Evolutionary conservation across 1,284 basidiomycete species (phyloP).

Genomic region (Xerocomus alliaceus): DNA sequence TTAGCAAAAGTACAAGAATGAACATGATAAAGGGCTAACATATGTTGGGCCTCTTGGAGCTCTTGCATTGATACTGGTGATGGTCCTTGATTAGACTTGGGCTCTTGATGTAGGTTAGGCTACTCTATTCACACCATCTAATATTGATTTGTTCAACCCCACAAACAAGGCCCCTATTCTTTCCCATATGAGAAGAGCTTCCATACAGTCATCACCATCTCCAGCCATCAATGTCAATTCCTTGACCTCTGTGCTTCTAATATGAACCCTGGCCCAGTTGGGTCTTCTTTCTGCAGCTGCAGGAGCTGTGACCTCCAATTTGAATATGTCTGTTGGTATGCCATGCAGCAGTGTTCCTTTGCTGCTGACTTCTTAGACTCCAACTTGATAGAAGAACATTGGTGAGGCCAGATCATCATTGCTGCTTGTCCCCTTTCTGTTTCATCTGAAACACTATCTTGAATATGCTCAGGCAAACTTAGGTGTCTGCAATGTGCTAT

Average conservation of each 20-base stretch:
- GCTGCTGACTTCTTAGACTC: neutral
- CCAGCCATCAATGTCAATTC: constrained; percentile 7
- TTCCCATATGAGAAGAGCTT: neutral
- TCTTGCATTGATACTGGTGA: neutral
- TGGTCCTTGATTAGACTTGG: constrained; percentile 12
- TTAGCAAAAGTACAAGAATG: constrained; percentile 5
- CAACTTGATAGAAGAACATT: neutral
- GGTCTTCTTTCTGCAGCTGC: neutral
- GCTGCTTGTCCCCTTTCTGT: neutral
- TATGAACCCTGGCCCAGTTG: neutral
- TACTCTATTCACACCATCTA: neutral
- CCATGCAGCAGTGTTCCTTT: too few species aligned
- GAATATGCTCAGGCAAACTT: neutral
- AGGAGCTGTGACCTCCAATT: neutral
- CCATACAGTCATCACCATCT: neutral
- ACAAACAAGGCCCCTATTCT: constrained; percentile 3
- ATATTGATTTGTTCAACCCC: constrained; percentile 13
- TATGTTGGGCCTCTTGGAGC: neutral
- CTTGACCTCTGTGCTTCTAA: constrained; percentile 2
- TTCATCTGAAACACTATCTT: neutral
- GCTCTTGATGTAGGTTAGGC: neutral
- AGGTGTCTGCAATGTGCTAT: neutral
- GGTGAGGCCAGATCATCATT: neutral
- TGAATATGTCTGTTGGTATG: neutral
- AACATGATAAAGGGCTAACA: constrained; percentile 1